Evolutionary conservation across 73 alveolate genomes (phyloP), one percentile per base, ranked within the genome.

Genomic region (Paramecium caudatum): DNA sequence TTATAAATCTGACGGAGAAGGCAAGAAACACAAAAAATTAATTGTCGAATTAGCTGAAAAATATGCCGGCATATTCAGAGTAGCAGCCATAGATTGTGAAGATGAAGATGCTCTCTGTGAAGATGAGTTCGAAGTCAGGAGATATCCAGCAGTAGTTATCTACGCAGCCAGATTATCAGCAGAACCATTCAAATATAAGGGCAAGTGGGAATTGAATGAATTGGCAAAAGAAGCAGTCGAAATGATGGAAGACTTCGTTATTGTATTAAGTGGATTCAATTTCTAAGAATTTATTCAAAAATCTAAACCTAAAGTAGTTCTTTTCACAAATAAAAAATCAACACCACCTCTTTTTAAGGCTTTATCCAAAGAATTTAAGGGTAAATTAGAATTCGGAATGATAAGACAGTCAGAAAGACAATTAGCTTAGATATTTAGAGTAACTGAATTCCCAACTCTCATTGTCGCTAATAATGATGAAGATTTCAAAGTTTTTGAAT

Each of bases 71-170:
- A 96, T 98, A 23, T 84, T 98, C 46, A 96, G 94, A 90, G 95
- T 95, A 5, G 99, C 98, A 6, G 99, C 99, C 63, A 95, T 97
- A 21, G 98, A 98, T 92, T 98, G 99, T 91, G 95, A 92, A 36
- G 98, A 95, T 50, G 99, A 98, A 81, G 99, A 97, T 85, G 99
- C 96, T 74, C 91, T 98, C n/a, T 98, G 99, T 85, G 99, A 98
- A 87, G 99, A 98, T 63, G 93, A 86, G 91, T 96, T 95, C 90
- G 92, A 93, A n/a, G 99, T 98, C 23, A 91, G 46, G 74, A 61
- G 93, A 0, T 74, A 93, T 61, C 99, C 99, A 9, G 91, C 95
- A 47, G 84, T 97, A 36, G 34, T 93, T 34, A 91, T 95, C 49
- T 98, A 94, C 97, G 95, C 98, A 70, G 98, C 98, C 25, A 95